Evolutionary conservation across 1,284 basidiomycete species (phyloP).

Genomic region (Coriolopsis trogii): DNA sequence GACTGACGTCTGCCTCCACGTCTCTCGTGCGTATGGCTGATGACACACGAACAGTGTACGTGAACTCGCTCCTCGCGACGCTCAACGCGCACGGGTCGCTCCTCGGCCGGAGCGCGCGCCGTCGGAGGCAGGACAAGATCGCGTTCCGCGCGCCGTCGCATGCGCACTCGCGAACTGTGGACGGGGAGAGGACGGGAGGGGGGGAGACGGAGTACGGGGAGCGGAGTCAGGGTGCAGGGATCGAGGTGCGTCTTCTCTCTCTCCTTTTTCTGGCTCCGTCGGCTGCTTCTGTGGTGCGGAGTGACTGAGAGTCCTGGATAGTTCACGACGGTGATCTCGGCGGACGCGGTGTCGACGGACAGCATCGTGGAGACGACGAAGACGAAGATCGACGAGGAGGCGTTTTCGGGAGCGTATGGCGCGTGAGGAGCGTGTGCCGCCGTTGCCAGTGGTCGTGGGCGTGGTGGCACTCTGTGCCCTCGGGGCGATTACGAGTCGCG

Average conservation of each 20-base stretch:
- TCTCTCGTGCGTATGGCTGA: neutral
- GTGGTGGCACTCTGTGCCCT: too few relatives aligned
- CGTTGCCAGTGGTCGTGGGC: too few relatives aligned
- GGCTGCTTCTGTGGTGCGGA: too few relatives aligned
- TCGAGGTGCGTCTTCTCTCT: neutral
- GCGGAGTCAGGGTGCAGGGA: neutral
- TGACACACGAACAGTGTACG: neutral
- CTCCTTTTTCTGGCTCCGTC: too few relatives aligned
- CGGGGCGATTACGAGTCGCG: too few relatives aligned
- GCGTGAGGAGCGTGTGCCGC: neutral
- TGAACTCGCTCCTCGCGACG: conserved; percentile 7
- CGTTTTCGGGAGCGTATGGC: neutral
- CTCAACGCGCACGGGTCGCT: conserved; percentile 4
- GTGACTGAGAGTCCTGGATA: too few relatives aligned
- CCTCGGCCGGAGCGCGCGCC: neutral
- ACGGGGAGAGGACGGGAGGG: neutral
- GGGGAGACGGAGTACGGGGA: neutral
- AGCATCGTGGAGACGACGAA: conserved; percentile 3
- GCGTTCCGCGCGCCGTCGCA: neutral
- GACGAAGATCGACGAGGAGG: conserved; percentile 2
- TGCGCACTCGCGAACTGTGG: neutral
- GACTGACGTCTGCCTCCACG: neutral
- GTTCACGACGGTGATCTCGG: conserved; percentile 1
- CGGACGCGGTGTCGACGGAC: conserved; percentile 1
- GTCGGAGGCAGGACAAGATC: neutral